Conservation (phyloP, 1,284 basidiomycete genomes). For the Xerocomus amazonicus region DNA sequence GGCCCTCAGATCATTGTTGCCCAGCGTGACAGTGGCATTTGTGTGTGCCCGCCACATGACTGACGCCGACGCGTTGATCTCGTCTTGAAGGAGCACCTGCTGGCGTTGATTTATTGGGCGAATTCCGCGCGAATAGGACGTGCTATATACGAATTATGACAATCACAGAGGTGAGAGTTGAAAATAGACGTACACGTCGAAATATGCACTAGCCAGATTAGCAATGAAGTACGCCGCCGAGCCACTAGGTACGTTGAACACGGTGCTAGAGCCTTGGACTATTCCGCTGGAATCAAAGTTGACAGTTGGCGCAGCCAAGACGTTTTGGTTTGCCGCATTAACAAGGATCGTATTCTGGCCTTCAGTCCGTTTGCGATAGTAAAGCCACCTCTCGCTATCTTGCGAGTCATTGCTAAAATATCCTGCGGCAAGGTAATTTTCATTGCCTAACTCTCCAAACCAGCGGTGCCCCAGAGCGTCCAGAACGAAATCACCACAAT, state of each 20-base stretch:
- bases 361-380: constrained; percentile 95
- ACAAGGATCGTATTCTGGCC: constrained; percentile 95
- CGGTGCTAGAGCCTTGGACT: constrained; percentile 78
- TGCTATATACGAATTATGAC: constrained; percentile 30
- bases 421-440: constrained; percentile 67
- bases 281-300: constrained; percentile 59
- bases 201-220: constrained; percentile 82
- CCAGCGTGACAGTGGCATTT: constrained; percentile 63
- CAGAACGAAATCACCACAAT: constrained; percentile 91
- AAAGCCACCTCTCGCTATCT: constrained; percentile 73
- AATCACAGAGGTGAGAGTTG: constrained; percentile 8
- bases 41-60: constrained; percentile 96
- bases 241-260: constrained; percentile 52
- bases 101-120: constrained; percentile 83
- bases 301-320: constrained; percentile 63
- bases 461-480: constrained; percentile 94
- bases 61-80: constrained; percentile 57
- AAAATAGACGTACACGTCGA: constrained; percentile 55
- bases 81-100: constrained; percentile 92
- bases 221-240: constrained; percentile 85
- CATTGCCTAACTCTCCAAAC: constrained; percentile 93
- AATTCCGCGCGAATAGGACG: constrained; percentile 81
- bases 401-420: constrained; percentile 78
- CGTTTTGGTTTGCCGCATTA: constrained; percentile 77
- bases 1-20: constrained; percentile 53